Percentiles rank a stretch among this genome's conserved stretches.
phyloP scores from a whole-genome alignment of 805 yeast species.

The Kazachstania psychrophila region DNA sequence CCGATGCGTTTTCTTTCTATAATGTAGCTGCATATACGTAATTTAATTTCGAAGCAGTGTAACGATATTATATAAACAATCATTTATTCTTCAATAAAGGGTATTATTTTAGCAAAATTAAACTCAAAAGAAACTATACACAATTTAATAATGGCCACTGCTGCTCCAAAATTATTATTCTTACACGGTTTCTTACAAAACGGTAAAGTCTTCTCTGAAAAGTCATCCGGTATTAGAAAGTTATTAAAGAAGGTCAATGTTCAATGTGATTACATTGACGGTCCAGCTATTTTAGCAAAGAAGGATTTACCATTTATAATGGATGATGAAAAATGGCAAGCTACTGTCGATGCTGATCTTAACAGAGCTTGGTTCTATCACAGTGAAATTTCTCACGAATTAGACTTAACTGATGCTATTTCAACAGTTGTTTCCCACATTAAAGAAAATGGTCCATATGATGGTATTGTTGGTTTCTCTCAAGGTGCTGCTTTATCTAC shows the following conservation, averaged over 20 bases:
- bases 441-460: constrained; percentile 66
- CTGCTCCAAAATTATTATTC: constrained; percentile 51
- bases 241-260: constrained; percentile 53
- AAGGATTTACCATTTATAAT: constrained; percentile 69
- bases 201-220: constrained; percentile 74
- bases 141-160: constrained; percentile 5
- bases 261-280: constrained; percentile 70
- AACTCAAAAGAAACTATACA: neutral
- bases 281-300: constrained; percentile 55
- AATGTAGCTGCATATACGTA: too few relatives aligned
- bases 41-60: too few relatives aligned
- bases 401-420: constrained; percentile 46
- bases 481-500: constrained; percentile 92
- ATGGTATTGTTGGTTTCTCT: constrained; percentile 83
- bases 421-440: constrained; percentile 41
- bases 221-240: constrained; percentile 83
- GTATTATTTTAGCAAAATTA: too few relatives aligned
- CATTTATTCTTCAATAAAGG: too few relatives aligned
- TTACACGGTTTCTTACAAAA: constrained; percentile 88
- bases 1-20: too few relatives aligned
- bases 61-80: too few relatives aligned
- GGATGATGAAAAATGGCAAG: constrained; percentile 42
- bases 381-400: constrained; percentile 37
- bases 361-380: constrained; percentile 72
- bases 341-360: constrained; percentile 38